A percentile compares a stretch with the other conserved stretches of the same genome.
Evolutionary conservation across 179 eudicot genomes (phyloP).

Genomic region (Heliamphora pulchella): DNA sequence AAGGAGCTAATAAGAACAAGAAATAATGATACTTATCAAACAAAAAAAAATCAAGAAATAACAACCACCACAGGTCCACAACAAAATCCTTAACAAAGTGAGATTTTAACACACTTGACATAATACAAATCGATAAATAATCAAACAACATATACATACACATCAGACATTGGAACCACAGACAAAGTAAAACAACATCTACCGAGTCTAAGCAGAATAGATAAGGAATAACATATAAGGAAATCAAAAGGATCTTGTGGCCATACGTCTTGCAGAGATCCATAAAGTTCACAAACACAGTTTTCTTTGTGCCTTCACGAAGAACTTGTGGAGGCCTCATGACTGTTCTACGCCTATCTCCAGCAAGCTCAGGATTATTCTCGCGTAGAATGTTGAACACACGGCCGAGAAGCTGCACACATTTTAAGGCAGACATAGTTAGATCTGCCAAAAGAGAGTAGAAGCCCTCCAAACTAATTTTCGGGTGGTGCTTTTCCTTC

Average conservation of each 20-base stretch:
- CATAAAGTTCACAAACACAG: conserved; percentile 84
- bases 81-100: background rate
- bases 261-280: conserved; percentile 86
- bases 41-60: too few species aligned
- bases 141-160: background rate
- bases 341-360: conserved; percentile 88
- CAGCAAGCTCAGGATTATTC: conserved; percentile 97
- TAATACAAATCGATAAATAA: background rate
- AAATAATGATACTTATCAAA: background rate
- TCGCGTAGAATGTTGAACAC: conserved; percentile 88
- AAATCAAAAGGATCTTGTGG: background rate
- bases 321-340: conserved; percentile 98
- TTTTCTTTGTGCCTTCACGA: conserved; percentile 97
- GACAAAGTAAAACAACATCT: background rate
- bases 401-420: conserved; percentile 68
- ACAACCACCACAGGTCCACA: background rate
- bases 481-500: background rate
- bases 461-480: background rate
- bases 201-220: background rate
- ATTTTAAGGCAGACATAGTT: background rate
- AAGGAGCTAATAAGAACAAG: background rate
- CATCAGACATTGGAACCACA: background rate
- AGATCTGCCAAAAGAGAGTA: background rate
- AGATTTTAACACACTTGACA: background rate
- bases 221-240: background rate